Base-by-base conservation (phyloP, 768 basidiomycete species). In the Daedalea quercina region DNA sequence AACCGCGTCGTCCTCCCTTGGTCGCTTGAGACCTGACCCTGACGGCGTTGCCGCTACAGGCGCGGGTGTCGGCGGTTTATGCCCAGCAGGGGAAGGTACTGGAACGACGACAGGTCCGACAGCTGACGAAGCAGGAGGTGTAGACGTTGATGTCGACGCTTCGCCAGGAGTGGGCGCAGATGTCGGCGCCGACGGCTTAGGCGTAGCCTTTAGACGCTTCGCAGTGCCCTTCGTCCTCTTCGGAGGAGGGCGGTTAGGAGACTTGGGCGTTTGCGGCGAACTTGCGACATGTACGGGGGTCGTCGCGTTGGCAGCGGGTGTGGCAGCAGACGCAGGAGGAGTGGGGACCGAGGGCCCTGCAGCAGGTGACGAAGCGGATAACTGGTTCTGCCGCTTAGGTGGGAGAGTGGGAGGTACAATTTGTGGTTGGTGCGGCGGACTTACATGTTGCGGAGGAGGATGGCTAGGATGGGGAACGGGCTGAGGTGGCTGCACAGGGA, bases 231-330 rank as follows among this genome's bases (percentile, higher is more conserved):
- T 82, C 15, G 73, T 52, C 66, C 80, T 86, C n/a, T 73, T 41
- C 15, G 67, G 50, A 1, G 71, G 62, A 64, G 80, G 87, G 49
- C 65, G 65, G 62, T 82, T 86, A 0, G 88, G 88, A 3, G 88
- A 89, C 66, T 83, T 89, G 1, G 85, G 79, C 3, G 76, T 76
- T 60, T 79, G 79, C 1, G 87, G 86, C 9, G 85, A 86, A 31
- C 77, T 73, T 23, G 74, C 73, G 9, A 60, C 48, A 25, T 63
- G 65, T 28, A 65, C 66, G 13, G 75, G 73, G 17, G 74, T 74
- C 4, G 67, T 60, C 22, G 75, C 70, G 51, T 64, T 70, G 17
- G 76, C 69, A 9, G 73, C 74, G 9, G 84, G 82, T 3, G 84
- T 85, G 0, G 77, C 65, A 0, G 77, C 74, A 51, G 61, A 58